phyloP scores from a whole-genome alignment of 805 yeast species.

The Candida railenensis region DNA sequence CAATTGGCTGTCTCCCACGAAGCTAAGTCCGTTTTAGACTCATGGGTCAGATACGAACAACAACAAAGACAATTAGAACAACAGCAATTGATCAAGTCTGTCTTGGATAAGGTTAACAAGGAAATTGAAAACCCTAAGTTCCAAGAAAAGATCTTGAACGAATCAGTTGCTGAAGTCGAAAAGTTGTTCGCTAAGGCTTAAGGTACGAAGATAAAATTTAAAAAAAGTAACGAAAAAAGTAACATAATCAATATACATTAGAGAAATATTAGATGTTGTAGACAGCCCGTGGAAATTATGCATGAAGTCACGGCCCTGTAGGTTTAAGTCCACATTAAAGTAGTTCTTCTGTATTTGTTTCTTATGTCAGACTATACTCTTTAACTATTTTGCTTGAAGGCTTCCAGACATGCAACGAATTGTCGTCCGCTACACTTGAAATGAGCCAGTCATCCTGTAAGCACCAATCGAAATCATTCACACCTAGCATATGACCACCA shows the following conservation, averaged over 20 bases:
- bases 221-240: background rate
- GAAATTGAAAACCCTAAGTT: constrained; percentile 84
- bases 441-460: constrained; percentile 66
- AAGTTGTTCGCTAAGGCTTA: constrained; percentile 58
- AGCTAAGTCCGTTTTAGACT: constrained; percentile 94
- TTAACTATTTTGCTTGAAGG: constrained; percentile 43
- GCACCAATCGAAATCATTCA: constrained; percentile 84
- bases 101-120: constrained; percentile 83
- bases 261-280: no score
- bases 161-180: constrained; percentile 91
- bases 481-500: constrained; percentile 85
- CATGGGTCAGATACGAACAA: constrained; percentile 98
- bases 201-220: constrained; percentile 4
- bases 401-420: constrained; percentile 83
- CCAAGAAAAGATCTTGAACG: constrained; percentile 89
- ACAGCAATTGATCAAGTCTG: constrained; percentile 82
- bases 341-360: background rate
- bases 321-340: no score
- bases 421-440: constrained; percentile 80
- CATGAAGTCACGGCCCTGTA: no score
- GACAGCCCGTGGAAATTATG: no score
- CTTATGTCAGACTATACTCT: constrained; percentile 1
- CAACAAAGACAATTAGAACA: constrained; percentile 96
- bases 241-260: background rate
- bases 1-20: constrained; percentile 80